Evolutionary conservation across 2,329 filamentous ascomycete species (phyloP), one percentile per base, ranked within the genome.

Genomic region (Pseudogymnoascus sp.): DNA sequence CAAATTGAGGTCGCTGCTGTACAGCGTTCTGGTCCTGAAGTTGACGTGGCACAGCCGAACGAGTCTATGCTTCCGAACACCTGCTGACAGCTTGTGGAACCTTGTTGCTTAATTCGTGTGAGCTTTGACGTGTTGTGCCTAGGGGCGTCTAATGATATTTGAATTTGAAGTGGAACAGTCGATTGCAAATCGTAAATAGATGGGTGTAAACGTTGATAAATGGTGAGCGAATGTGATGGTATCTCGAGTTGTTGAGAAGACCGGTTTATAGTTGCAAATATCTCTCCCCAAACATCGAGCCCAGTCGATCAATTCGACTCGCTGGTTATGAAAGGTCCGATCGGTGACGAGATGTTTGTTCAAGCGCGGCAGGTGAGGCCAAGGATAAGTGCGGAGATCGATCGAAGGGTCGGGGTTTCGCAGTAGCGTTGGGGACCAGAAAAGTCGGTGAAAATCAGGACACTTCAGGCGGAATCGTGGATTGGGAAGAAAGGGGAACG

Each of bases 31-130:
- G 47, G 47, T 54, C 28, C 28, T 54, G 47, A 54, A 54, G 25
- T 32, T 54, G 47, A 54, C 47, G 47, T 54, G 47, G 47, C 47
- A 54, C 47, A 54, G 47, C 47, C 47, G 47, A 32, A 54, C 47
- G 47, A 54, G 47, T 32, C 28, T 32, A 32, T 54, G 30, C 47
- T 54, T 50, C 25, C n/a, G 25, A 54, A 14, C 43, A 54, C 47
- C 47, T 32, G 47, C 47, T 32, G 28, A 54, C 32, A 28, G 7
- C 47, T 12, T 54, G 47, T 54, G 28, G 11, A 54, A 54, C 47
- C 32, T 7, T 54, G 47, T 54, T 54, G 25, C 25, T 54, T 20
- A 12, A 32, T 6, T 54, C 16, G 47, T 54, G 9, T 28, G 28
- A 54, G 47, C 28, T 32, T 32, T 54, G n/a, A 18, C 30, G 47